These are phyloP conservation scores for Benincasa hispida DNA, from an alignment of 306 rosid genomes.

Conservation along the genomic window DNA sequence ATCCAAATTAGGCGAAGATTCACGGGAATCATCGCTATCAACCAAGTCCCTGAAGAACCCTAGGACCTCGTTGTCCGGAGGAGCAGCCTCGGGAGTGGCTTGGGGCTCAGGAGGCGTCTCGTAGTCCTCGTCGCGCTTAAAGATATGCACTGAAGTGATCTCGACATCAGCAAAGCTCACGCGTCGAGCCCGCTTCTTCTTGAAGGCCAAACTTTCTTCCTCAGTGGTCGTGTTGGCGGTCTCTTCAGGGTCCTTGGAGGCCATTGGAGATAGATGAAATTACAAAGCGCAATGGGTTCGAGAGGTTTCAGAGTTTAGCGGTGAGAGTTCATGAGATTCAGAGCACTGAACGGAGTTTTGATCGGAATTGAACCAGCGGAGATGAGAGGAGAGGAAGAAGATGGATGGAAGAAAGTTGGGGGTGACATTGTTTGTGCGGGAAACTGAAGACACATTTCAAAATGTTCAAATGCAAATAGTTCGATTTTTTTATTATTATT, in stretches of 20 bases:
- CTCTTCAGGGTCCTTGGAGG: constrained; percentile 28
- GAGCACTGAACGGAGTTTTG: neutral
- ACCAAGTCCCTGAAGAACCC: constrained; percentile 51
- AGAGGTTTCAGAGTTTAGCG: neutral
- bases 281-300: neutral
- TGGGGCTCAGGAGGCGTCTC: constrained; percentile 31
- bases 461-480: neutral
- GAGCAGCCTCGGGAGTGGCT: constrained; percentile 16
- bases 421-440: neutral
- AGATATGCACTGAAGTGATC: constrained; percentile 83
- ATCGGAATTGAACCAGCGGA: neutral
- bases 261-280: constrained; percentile 20
- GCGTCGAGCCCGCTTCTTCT: constrained; percentile 59
- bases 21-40: constrained; percentile 39
- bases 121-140: constrained; percentile 60
- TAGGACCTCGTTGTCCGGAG: constrained; percentile 11
- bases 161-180: constrained; percentile 95
- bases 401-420: neutral
- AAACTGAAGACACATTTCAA: neutral
- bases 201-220: constrained; percentile 32
- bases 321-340: neutral
- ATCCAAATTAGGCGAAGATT: constrained; percentile 14
- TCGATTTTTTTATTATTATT: neutral
- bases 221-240: constrained; percentile 43
- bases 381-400: neutral